A percentile compares a stretch with the other conserved stretches of the same genome.
Conservation (phyloP, 345 rosid species). For the Syzygium aromaticum region DNA sequence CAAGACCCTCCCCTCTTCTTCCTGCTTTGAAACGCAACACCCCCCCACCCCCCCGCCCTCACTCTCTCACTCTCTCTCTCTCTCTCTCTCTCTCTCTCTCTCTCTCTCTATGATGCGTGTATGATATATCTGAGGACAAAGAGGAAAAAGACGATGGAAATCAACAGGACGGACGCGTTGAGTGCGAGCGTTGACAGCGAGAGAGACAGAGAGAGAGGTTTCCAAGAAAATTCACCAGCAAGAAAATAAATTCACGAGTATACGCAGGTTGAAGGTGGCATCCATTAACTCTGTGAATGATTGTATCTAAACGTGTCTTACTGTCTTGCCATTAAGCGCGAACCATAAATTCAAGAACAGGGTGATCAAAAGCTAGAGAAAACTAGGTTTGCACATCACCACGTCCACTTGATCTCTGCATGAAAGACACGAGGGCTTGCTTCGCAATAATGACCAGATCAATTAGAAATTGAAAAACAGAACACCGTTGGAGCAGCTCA, state of each 20-base stretch:
- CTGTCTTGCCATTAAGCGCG: neutral
- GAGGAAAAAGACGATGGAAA: neutral
- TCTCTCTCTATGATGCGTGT: no score
- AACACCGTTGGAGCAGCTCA: neutral
- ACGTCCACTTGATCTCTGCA: neutral
- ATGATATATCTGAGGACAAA: neutral
- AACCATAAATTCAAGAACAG: neutral
- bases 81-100: neutral
- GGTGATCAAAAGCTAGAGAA: neutral
- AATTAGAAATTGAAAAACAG: neutral
- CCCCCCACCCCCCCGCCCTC: neutral
- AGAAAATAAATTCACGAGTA: neutral
- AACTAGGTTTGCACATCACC: neutral
- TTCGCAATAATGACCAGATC: neutral
- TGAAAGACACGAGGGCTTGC: neutral
- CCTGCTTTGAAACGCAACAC: neutral
- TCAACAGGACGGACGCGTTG: neutral
- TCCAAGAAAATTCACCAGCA: neutral
- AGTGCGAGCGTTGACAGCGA: neutral
- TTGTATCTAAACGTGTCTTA: neutral
- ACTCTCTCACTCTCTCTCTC: neutral
- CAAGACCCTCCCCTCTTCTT: neutral
- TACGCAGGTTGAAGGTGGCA: neutral
- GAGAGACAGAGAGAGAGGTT: neutral
- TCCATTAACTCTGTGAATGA: neutral